These are phyloP conservation scores for Zygotorulaspora mrakii DNA, from an alignment of 1,139 yeast species.

Conservation along the genomic window DNA sequence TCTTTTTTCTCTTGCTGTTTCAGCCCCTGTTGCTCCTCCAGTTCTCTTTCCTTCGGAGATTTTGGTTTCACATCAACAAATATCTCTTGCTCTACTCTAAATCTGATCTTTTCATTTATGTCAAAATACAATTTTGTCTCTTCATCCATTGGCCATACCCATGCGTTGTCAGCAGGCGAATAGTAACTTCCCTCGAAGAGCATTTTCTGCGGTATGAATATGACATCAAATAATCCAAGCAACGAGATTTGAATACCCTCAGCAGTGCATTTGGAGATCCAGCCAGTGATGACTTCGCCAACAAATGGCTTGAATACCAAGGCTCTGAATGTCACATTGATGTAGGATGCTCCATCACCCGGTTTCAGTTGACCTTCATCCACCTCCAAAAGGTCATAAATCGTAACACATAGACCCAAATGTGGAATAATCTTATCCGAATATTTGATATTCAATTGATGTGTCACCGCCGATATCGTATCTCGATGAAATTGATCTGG, in stretches of 20 bases:
- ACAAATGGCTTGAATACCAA: slow-evolving; percentile 89
- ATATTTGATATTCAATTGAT: slow-evolving; percentile 79
- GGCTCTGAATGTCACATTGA: slow-evolving; percentile 69
- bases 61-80: slow-evolving; percentile 80
- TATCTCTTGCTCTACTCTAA: slow-evolving; percentile 83
- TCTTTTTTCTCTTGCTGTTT: slow-evolving; percentile 29
- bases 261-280: slow-evolving; percentile 82
- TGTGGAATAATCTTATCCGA: slow-evolving; percentile 80
- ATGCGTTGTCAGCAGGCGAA: slow-evolving; percentile 75
- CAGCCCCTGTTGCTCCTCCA: slow-evolving; percentile 34
- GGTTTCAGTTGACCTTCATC: slow-evolving; percentile 88
- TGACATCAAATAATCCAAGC: slow-evolving; percentile 85
- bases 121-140: slow-evolving; percentile 77
- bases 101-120: slow-evolving; percentile 83
- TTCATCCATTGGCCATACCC: slow-evolving; percentile 87
- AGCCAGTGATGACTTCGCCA: slow-evolving; percentile 91
- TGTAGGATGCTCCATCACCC: slow-evolving; percentile 92
- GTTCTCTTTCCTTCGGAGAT: slow-evolving; percentile 52
- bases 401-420: slow-evolving; percentile 76
- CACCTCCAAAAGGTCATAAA: slow-evolving; percentile 76
- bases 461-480: slow-evolving; percentile 57
- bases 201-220: slow-evolving; percentile 77
- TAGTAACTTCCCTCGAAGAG: slow-evolving; percentile 76
- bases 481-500: slow-evolving; percentile 80
- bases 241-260: slow-evolving; percentile 69